phyloP scores from a whole-genome alignment of 345 rosid species.

The Populus simonii region DNA sequence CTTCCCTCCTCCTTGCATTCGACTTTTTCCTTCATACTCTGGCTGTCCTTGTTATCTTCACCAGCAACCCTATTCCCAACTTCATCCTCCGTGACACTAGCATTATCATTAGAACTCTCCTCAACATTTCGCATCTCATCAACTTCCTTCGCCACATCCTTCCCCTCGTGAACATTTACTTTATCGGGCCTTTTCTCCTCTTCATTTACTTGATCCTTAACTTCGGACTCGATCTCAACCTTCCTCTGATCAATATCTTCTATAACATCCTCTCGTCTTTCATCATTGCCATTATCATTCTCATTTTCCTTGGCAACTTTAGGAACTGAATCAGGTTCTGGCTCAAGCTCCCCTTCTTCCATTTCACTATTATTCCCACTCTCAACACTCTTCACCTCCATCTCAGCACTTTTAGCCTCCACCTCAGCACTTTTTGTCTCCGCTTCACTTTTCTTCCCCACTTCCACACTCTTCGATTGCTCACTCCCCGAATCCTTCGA shows the following conservation, averaged over 20 bases:
- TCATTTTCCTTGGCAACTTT: constrained; percentile 11
- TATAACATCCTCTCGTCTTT: constrained; percentile 12
- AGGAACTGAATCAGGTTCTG: constrained; percentile 39
- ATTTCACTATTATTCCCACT: constrained; percentile 74
- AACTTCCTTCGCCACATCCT: constrained; percentile 27
- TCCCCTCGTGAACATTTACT: constrained; percentile 26
- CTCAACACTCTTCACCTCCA: constrained; percentile 46
- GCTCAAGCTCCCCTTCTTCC: constrained; percentile 99
- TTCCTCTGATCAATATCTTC: constrained; percentile 18
- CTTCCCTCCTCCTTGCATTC: constrained; percentile 32
- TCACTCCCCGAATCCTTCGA: constrained; percentile 91
- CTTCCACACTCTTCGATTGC: constrained; percentile 33
- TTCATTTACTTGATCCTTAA: constrained; percentile 19
- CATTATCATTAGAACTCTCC: constrained; percentile 22
- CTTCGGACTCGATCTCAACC: constrained; percentile 21
- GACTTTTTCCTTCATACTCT: constrained; percentile 23
- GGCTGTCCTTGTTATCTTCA: constrained; percentile 27
- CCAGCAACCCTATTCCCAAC: constrained; percentile 13
- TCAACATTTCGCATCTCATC: constrained; percentile 32
- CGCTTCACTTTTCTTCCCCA: constrained; percentile 29
- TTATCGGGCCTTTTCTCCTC: constrained; percentile 22
- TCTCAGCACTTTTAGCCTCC: neutral
- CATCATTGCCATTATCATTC: constrained; percentile 16
- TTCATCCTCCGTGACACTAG: constrained; percentile 18
- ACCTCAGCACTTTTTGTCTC: constrained; percentile 36